Conservation (phyloP, 2,329 filamentous ascomycete species). For the Xylariaceae sp. region DNA sequence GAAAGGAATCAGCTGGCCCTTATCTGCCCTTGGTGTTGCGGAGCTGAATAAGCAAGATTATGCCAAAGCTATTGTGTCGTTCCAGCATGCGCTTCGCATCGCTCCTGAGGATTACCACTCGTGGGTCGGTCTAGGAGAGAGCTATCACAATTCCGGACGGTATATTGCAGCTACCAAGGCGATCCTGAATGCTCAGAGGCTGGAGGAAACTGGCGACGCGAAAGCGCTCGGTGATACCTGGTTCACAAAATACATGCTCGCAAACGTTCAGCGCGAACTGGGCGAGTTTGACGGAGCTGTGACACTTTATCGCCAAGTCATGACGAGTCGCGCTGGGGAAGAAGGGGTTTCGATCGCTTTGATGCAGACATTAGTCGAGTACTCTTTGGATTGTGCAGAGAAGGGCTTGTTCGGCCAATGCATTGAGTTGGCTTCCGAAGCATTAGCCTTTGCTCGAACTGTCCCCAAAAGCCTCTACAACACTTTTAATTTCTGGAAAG, state of each 20-base stretch:
- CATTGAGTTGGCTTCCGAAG: conserved; percentile 62
- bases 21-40: conserved; percentile 86
- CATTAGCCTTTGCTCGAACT: conserved; percentile 61
- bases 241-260: conserved; percentile 97
- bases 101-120: conserved; percentile 86
- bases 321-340: conserved; percentile 64
- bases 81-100: conserved; percentile 82
- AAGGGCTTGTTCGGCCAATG: conserved; percentile 85
- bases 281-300: conserved; percentile 87
- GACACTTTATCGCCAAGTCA: conserved; percentile 67
- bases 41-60: conserved; percentile 94
- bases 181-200: conserved; percentile 75
- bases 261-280: conserved; percentile 88
- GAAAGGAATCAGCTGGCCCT: conserved; percentile 93
- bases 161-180: conserved; percentile 93
- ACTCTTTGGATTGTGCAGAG: conserved; percentile 70
- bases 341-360: conserved; percentile 85
- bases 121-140: conserved; percentile 95
- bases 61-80: conserved; percentile 81
- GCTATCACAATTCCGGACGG: conserved; percentile 88
- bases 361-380: conserved; percentile 83
- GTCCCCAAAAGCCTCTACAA: conserved; percentile 58
- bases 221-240: conserved; percentile 66
- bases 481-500: conserved; percentile 95
- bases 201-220: conserved; percentile 59